Percentiles rank a stretch among this genome's conserved stretches.
Evolutionary conservation across 371 early-diverging fungal species (phyloP).

Genomic region (Mucor velutinosus): DNA sequence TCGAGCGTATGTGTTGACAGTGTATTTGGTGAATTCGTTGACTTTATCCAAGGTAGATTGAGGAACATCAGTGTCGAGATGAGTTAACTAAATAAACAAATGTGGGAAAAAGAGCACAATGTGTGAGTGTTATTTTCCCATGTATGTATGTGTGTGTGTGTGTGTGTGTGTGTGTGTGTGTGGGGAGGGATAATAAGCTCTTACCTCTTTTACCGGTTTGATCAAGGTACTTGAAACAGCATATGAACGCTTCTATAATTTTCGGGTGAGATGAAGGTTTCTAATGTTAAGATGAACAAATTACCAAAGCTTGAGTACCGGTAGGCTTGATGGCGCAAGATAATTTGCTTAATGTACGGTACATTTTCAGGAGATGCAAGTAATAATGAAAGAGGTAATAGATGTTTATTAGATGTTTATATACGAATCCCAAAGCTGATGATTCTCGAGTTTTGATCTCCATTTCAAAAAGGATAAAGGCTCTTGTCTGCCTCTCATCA

Average conservation of each 20-base stretch:
- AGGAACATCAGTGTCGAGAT: constrained; percentile 49
- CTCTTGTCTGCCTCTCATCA: neutral
- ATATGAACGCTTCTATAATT: constrained; percentile 16
- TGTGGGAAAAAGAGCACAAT: neutral
- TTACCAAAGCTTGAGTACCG: neutral
- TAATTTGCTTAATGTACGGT: neutral
- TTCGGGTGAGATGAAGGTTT: neutral
- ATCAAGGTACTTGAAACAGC: constrained; percentile 17
- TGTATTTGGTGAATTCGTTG: constrained; percentile 55
- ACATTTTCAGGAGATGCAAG: neutral
- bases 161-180: too few species aligned
- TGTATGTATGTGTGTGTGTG: too few species aligned
- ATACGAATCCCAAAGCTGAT: neutral
- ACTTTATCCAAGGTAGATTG: constrained; percentile 45
- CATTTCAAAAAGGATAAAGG: neutral
- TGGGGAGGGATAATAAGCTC: neutral
- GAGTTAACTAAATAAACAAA: constrained; percentile 41
- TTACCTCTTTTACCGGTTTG: constrained; percentile 23
- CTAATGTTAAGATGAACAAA: neutral
- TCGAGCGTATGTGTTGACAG: constrained; percentile 67
- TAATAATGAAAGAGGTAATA: neutral
- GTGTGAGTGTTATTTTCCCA: neutral
- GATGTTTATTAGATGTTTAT: neutral
- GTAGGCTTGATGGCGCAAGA: neutral
- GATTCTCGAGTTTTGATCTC: neutral